Percentiles rank a stretch among this genome's conserved stretches.
phyloP scores from a whole-genome alignment of 2,329 filamentous ascomycete species.

The Colletotrichum euphorbiae region DNA sequence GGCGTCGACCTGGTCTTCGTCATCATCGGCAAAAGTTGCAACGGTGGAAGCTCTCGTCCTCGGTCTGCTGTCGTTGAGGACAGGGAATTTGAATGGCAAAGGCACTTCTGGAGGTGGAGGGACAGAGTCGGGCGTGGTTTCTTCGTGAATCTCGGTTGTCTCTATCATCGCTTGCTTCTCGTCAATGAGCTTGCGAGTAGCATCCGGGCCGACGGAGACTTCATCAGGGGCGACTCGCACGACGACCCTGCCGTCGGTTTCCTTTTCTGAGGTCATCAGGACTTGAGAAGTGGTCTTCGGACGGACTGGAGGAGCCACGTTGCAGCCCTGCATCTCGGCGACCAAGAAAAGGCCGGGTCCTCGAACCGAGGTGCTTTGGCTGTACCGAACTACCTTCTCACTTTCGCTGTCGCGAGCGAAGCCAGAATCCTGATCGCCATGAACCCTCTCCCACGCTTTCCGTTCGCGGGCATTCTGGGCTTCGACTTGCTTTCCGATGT shows the following conservation, averaged over 20 bases:
- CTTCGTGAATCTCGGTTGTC: neutral
- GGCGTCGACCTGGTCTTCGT: constrained; percentile 52
- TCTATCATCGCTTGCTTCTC: neutral
- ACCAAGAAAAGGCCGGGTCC: constrained; percentile 49
- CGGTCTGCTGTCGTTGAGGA: constrained; percentile 51
- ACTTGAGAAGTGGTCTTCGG: constrained; percentile 49
- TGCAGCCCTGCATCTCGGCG: constrained; percentile 57
- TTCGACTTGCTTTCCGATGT: constrained; percentile 75
- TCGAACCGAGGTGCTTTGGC: constrained; percentile 41
- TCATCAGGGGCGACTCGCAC: constrained; percentile 66
- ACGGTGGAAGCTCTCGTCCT: constrained; percentile 71
- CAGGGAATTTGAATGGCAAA: constrained; percentile 73
- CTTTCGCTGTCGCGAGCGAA: constrained; percentile 58
- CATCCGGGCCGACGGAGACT: constrained; percentile 45
- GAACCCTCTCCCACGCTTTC: constrained; percentile 80
- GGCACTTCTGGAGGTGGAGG: constrained; percentile 67
- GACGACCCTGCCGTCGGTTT: constrained; percentile 60
- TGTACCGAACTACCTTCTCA: constrained; percentile 53
- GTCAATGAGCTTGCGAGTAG: neutral
- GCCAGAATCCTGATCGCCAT: constrained; percentile 71
- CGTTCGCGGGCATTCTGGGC: constrained; percentile 71
- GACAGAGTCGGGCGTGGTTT: constrained; percentile 40
- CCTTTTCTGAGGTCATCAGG: constrained; percentile 56
- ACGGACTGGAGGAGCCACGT: constrained; percentile 42
- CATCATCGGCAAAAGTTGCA: constrained; percentile 76